Evolutionary conservation across 2,329 filamentous ascomycete genomes (phyloP), one percentile per base, ranked within the genome.

Genomic region (Epichloe coenophiala): DNA sequence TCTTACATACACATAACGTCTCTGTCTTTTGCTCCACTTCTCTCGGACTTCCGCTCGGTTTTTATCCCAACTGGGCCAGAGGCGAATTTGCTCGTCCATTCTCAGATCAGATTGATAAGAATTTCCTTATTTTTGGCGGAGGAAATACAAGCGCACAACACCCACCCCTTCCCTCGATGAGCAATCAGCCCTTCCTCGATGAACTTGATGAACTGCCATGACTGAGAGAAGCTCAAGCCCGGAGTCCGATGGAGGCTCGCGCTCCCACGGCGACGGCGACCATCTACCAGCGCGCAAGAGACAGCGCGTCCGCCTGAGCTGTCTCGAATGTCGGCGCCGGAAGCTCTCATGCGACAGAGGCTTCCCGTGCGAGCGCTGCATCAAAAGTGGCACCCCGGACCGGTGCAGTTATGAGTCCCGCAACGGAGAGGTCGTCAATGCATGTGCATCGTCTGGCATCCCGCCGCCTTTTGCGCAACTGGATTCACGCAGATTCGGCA

Each of bases 321-420:
- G 78, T 55, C 70, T 81, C 41, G 77, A 80, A 58, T 81, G 78
- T 57, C 75, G 78, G 41, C 71, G 77, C 49, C 70, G 78, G 50
- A 81, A 81, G 66, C 68, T 81, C 38, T 80, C 77, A 27, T 81
- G 78, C 61, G 78, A 80, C 63, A 70, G 78, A 53, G 77, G 78
- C 60, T 72, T 80, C 57, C 78, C 78, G 23, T 81, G 78, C 59
- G 76, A 80, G 62, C 74, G 78, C 45, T 81, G 78, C 63, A 71
- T 80, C 63, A 80, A 80, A 65, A 80, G 76, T 53, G 77, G 76
- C 58, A 81, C 77, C 31, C 72, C 77, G 19, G 77, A 80, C 48
- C 71, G 74, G 15, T 81, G 77, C 64, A 77, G 73, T 54, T 81
- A 80, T 59, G 77, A 81, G 63, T 73, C 75, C 33, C 76, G 71